These are phyloP conservation scores for Crithidia brevicula DNA, from an alignment of 208 protist species.

Conservation along the genomic window DNA sequence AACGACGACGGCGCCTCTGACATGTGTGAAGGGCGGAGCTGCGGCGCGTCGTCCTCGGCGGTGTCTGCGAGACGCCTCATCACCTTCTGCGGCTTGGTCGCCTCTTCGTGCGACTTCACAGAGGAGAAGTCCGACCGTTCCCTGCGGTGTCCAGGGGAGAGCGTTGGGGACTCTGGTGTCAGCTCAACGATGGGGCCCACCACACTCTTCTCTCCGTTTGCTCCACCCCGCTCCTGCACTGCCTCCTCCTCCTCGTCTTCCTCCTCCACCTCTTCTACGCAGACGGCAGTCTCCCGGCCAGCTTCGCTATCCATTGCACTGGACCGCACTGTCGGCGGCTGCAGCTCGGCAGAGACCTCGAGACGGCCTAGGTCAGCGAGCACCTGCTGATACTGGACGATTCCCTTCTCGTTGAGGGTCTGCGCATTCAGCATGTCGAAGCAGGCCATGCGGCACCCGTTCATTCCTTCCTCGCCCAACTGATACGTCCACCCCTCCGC, in stretches of 20 bases:
- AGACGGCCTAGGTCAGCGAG: conserved; percentile 36
- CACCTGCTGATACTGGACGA: conserved; percentile 31
- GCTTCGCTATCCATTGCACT: conserved; percentile 5
- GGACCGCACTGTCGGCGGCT: conserved; percentile 1
- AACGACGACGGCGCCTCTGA: background rate
- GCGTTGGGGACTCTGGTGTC: background rate
- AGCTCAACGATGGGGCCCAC: background rate
- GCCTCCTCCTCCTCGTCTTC: background rate
- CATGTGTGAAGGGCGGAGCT: conserved; percentile 29
- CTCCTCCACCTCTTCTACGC: background rate
- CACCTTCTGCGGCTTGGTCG: background rate
- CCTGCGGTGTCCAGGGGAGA: background rate
- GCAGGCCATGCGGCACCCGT: conserved; percentile 31
- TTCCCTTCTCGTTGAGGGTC: conserved; percentile 24
- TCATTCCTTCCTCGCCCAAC: conserved; percentile 10
- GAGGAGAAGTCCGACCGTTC: background rate
- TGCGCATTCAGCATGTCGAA: conserved; percentile 38
- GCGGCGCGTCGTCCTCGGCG: conserved; percentile 9
- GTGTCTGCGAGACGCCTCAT: background rate
- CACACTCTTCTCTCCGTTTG: background rate
- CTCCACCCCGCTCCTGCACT: background rate
- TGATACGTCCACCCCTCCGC: conserved; percentile 31
- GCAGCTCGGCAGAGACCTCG: conserved; percentile 12
- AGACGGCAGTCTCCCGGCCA: background rate
- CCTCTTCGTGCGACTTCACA: background rate